phyloP scores from a whole-genome alignment of 805 yeast species.

The Starmerella sp. region DNA sequence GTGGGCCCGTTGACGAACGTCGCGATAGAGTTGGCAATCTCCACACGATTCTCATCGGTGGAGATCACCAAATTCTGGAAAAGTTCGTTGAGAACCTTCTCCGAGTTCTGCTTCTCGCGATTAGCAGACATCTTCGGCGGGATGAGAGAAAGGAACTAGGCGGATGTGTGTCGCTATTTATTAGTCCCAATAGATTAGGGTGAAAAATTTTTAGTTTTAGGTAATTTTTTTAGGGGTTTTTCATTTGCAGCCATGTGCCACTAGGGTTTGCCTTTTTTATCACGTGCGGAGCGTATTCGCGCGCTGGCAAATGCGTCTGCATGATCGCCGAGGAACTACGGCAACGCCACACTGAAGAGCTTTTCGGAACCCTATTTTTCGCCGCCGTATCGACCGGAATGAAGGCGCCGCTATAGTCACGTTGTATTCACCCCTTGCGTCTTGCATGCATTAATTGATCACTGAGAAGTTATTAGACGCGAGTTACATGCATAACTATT shows the following conservation, averaged over 20 bases:
- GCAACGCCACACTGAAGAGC: not conserved
- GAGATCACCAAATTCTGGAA: slow-evolving; percentile 89
- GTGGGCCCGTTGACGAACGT: slow-evolving; percentile 91
- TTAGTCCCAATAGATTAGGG: slow-evolving; percentile 5
- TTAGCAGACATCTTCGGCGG: slow-evolving; percentile 19
- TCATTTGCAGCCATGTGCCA: slow-evolving; percentile 1
- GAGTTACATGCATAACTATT: no score
- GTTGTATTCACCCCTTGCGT: no score
- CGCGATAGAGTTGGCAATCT: slow-evolving; percentile 81
- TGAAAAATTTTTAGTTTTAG: slow-evolving; percentile 6
- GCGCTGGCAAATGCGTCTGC: not conserved
- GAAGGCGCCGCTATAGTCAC: no score
- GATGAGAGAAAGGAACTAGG: not conserved
- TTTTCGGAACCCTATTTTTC: no score
- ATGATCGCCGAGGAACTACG: no score
- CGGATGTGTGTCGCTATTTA: slow-evolving; percentile 10
- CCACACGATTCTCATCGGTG: slow-evolving; percentile 61
- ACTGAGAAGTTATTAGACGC: no score
- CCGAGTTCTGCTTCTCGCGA: slow-evolving; percentile 29
- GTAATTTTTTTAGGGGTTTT: slow-evolving; percentile 1
- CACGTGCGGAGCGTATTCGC: not conserved
- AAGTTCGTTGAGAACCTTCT: slow-evolving; percentile 79
- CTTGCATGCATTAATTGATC: no score
- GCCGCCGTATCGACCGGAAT: no score
- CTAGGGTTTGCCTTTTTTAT: not conserved